Base-by-base conservation (phyloP, 1,139 yeast species). In the Citeromyces hawaiiensis region DNA sequence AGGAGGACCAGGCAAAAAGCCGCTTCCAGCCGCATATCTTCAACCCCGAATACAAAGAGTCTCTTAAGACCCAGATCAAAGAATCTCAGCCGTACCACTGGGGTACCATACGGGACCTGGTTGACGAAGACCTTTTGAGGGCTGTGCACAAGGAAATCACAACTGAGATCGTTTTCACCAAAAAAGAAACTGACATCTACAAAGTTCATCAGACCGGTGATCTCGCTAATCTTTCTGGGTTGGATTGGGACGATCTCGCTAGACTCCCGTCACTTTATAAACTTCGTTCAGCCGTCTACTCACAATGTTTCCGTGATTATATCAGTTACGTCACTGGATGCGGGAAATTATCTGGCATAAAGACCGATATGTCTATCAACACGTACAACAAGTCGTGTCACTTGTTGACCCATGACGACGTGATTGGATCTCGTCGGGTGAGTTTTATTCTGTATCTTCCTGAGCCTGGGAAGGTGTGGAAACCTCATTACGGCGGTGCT, bases 191-290 rank as follows among this genome's bases (percentile, higher is more conserved):
- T 0, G 98, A 93, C 54, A 93, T 93, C 45, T 93, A 93, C 60
- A 88, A 86, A 56, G 95, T 93, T 27, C 80, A 70, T 56, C 99
- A 93, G 59, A 81, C 93, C 38, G 99, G 98, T 21, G 98, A 93
- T 57, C 68, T 93, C 50, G 96, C 96, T 35, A 93, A 93, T 55
- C 62, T 93, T 38, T 82, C 94, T 0, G 96, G 96, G 0, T 66
- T 93, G 44, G 74, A 85, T 47, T 70, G 78, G 68, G 74, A 76
- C 40, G 96, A 91, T 55, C 63, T 83, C 37, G 68, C 78, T 6
- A 64, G 83, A 50, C 64, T 93, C 40, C 85, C 94, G 4, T 76
- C 82, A 4, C 59, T 93, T 40, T 82, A 66, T 54, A 79, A 81
- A 52, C 63, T 93, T 35, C 67, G 97, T 48, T 80, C 87, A 21